These are phyloP conservation scores for Thielaviopsis ethacetica DNA, from an alignment of 2,329 filamentous ascomycete species.

Conservation along the genomic window DNA sequence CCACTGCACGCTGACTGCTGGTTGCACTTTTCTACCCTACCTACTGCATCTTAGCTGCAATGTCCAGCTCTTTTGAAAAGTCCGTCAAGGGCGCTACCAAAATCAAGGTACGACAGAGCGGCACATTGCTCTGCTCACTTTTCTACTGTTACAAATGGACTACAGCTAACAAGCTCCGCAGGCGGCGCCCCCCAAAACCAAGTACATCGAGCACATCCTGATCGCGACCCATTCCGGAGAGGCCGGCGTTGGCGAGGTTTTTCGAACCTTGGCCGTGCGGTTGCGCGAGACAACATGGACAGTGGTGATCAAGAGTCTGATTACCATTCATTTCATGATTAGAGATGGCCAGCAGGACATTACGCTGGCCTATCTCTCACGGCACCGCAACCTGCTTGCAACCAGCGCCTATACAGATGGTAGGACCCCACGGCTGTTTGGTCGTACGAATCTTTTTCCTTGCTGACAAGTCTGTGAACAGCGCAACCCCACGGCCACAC, in stretches of 20 bases:
- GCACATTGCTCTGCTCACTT: not conserved
- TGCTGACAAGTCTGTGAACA: slow-evolving; percentile 20
- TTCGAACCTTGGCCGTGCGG: slow-evolving; percentile 75
- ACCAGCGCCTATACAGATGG: slow-evolving; percentile 88
- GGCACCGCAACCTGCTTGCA: slow-evolving; percentile 66
- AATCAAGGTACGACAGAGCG: slow-evolving; percentile 54
- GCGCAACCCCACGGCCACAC: slow-evolving; percentile 91
- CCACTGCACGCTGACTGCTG: not conserved
- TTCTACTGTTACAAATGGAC: not conserved
- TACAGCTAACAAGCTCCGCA: slow-evolving; percentile 7
- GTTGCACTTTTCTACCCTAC: not conserved
- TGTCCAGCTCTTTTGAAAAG: slow-evolving; percentile 92
- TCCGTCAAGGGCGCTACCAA: slow-evolving; percentile 98
- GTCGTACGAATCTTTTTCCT: not conserved
- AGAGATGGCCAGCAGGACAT: slow-evolving; percentile 82
- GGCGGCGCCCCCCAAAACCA: slow-evolving; percentile 79
- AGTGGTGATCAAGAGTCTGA: slow-evolving; percentile 95
- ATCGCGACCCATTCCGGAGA: slow-evolving; percentile 90
- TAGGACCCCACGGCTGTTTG: slow-evolving; percentile 28
- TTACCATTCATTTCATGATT: slow-evolving; percentile 94
- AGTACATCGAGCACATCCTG: slow-evolving; percentile 97
- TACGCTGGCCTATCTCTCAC: slow-evolving; percentile 69
- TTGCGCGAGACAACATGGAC: slow-evolving; percentile 97
- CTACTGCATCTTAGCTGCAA: slow-evolving; percentile 19
- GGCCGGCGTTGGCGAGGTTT: slow-evolving; percentile 87